A percentile compares a stretch with the other conserved stretches of the same genome.
phyloP scores from a whole-genome alignment of 768 basidiomycete genomes.

The Boletus coccyginus region DNA sequence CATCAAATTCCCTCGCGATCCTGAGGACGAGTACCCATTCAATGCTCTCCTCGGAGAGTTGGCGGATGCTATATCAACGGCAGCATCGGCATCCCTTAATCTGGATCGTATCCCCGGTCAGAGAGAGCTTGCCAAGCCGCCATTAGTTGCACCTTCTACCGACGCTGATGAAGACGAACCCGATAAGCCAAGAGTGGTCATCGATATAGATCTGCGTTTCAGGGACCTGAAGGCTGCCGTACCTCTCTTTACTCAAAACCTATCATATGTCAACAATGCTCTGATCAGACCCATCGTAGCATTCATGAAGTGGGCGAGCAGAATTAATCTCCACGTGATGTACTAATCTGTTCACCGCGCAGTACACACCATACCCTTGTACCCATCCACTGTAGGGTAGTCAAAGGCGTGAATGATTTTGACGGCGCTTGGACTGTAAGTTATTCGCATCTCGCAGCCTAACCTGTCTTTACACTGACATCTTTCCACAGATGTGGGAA shows the following conservation, averaged over 20 bases:
- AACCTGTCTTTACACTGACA: background rate
- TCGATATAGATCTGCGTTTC: constrained; percentile 94
- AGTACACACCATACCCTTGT: constrained; percentile 93
- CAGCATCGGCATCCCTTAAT: constrained; percentile 44
- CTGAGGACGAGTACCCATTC: constrained; percentile 64
- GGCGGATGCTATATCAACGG: constrained; percentile 79
- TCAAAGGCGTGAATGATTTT: constrained; percentile 82
- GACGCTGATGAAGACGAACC: constrained; percentile 27
- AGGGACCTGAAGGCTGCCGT: constrained; percentile 94
- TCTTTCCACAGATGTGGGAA: constrained; percentile 75
- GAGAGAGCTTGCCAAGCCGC: constrained; percentile 81
- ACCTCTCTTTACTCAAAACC: constrained; percentile 83
- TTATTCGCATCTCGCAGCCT: constrained; percentile 8
- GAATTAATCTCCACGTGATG: background rate
- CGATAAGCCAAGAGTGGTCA: constrained; percentile 53
- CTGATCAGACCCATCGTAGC: constrained; percentile 94
- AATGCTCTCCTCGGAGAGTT: constrained; percentile 87
- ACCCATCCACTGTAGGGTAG: constrained; percentile 88
- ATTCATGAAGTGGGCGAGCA: constrained; percentile 84
- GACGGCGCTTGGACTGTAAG: constrained; percentile 96
- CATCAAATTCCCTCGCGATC: constrained; percentile 92
- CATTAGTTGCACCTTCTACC: constrained; percentile 67
- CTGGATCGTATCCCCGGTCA: constrained; percentile 82
- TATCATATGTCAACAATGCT: constrained; percentile 91
- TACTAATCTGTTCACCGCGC: constrained; percentile 6